Percentiles rank a stretch among this genome's conserved stretches.
Conservation (phyloP, 139 green algal genomes). For the Pleodorina starrii region DNA sequence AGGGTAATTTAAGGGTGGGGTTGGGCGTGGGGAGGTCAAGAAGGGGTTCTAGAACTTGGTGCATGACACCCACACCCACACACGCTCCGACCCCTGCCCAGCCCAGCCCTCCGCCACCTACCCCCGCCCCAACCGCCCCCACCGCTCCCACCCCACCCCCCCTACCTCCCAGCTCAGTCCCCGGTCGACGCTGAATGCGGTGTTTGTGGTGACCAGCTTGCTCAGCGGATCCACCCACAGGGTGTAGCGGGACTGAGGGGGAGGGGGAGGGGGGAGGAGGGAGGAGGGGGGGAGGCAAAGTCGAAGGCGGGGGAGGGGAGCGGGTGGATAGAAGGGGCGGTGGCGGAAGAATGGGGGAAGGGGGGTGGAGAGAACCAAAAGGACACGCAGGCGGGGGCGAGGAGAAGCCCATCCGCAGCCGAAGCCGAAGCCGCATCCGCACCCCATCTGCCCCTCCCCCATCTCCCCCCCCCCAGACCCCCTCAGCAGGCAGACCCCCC, state of each 20-base stretch:
- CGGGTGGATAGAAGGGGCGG: no score
- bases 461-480: neutral
- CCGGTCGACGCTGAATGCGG: conserved; percentile 79
- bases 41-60: no score
- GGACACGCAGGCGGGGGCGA: no score
- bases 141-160: no score
- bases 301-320: neutral
- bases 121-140: no score
- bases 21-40: no score
- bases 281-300: neutral
- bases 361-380: no score
- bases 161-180: conserved; percentile 75
- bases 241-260: neutral
- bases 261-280: neutral
- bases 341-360: no score
- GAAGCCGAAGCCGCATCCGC: neutral
- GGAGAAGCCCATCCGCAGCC: neutral
- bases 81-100: no score
- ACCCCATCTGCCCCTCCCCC: neutral
- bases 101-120: no score
- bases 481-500: neutral
- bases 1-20: no score
- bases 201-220: conserved; percentile 68
- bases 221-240: conserved; percentile 69
- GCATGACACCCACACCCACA: no score